Evolutionary conservation across 2,329 filamentous ascomycete species (phyloP).

Genomic region (Orbilia ellipsospora): DNA sequence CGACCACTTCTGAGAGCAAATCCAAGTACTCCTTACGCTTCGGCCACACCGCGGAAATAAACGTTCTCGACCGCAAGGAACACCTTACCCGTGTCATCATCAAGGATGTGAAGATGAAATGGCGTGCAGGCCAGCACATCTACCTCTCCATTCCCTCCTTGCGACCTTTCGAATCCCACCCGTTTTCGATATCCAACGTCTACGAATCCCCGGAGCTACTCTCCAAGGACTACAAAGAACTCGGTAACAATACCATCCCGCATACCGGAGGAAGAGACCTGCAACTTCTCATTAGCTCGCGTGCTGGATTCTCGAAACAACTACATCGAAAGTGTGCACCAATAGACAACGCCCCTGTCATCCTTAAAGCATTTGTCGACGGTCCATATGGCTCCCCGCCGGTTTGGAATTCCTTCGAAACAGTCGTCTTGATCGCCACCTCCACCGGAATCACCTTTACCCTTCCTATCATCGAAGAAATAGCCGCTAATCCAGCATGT

Average conservation of each 20-base stretch:
- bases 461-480: slow-evolving; percentile 85
- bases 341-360: slow-evolving; percentile 48
- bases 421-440: slow-evolving; percentile 90
- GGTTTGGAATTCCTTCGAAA: slow-evolving; percentile 90
- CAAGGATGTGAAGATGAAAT: slow-evolving; percentile 74
- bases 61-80: slow-evolving; percentile 46
- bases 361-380: slow-evolving; percentile 81
- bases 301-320: slow-evolving; percentile 86
- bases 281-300: slow-evolving; percentile 89
- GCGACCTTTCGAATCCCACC: slow-evolving; percentile 89
- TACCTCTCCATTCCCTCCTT: slow-evolving; percentile 95
- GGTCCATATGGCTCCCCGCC: slow-evolving; percentile 95
- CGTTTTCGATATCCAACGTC: slow-evolving; percentile 87
- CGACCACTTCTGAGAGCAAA: neutral
- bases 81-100: slow-evolving; percentile 43
- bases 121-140: slow-evolving; percentile 93
- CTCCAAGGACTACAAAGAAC: slow-evolving; percentile 76
- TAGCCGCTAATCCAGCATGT: slow-evolving; percentile 45
- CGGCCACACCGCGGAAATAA: slow-evolving; percentile 46
- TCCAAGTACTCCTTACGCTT: slow-evolving; percentile 31
- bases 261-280: slow-evolving; percentile 77
- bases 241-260: slow-evolving; percentile 8
- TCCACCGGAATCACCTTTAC: slow-evolving; percentile 94
- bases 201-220: slow-evolving; percentile 63
- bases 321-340: slow-evolving; percentile 71